phyloP scores from a whole-genome alignment of 257 asterid genomes.

The Ilex asprella region DNA sequence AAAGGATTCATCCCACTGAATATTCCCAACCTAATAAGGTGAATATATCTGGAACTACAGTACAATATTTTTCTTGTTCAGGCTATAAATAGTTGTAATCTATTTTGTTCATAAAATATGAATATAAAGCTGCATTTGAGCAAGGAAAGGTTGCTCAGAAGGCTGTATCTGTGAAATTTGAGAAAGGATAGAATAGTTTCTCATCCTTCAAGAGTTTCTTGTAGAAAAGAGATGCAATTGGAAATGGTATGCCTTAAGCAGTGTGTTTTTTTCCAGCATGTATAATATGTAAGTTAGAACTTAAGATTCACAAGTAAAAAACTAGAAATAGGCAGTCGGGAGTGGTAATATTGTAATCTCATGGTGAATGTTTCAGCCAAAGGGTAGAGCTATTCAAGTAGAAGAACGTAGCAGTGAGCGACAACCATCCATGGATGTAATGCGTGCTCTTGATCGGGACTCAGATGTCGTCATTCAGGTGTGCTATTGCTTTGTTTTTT shows the following conservation, averaged over 20 bases:
- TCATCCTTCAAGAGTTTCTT: constrained; percentile 1
- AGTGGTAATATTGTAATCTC: not conserved
- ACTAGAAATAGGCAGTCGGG: not conserved
- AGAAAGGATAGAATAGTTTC: not conserved
- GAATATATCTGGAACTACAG: not conserved
- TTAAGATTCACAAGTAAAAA: too few species aligned
- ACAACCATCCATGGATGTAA: constrained; percentile 21
- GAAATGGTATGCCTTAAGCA: constrained; percentile 8
- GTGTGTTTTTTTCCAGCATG: not conserved
- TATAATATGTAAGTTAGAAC: not conserved
- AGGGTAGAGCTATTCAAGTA: constrained; percentile 29
- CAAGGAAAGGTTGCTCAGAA: constrained; percentile 8
- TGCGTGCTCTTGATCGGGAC: constrained; percentile 23
- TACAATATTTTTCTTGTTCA: not conserved
- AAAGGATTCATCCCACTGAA: constrained; percentile 7
- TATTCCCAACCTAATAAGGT: constrained; percentile 15
- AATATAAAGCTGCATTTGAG: constrained; percentile 9
- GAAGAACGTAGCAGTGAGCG: constrained; percentile 24
- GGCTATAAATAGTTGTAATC: too few species aligned
- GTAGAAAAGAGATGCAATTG: constrained; percentile 2
- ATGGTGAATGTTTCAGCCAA: constrained; percentile 21
- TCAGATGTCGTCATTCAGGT: constrained; percentile 33
- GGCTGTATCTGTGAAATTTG: constrained; percentile 1
- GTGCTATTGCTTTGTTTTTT: not conserved
- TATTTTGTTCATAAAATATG: constrained; percentile 1